A percentile compares a stretch with the other conserved stretches of the same genome.
Evolutionary conservation across 768 basidiomycete species (phyloP).

Genomic region (Russula brevipes): DNA sequence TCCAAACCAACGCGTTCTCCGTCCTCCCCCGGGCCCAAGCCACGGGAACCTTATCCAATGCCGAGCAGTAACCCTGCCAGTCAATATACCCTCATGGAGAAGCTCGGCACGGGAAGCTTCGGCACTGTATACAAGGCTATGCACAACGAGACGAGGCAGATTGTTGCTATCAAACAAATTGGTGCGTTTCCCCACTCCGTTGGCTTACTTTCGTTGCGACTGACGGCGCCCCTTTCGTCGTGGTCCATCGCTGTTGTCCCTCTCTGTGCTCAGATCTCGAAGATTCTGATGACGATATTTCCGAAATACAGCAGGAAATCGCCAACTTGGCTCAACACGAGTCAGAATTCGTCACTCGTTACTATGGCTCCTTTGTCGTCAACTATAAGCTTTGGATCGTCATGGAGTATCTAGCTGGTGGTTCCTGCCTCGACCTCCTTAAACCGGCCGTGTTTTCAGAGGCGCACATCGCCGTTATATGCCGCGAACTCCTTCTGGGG

Average conservation of each 20-base stretch:
- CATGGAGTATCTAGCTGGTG: slow-evolving; percentile 98
- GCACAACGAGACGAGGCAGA: slow-evolving; percentile 89
- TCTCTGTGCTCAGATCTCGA: slow-evolving; percentile 66
- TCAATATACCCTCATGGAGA: slow-evolving; percentile 90
- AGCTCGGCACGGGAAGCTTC: slow-evolving; percentile 96
- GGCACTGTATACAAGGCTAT: slow-evolving; percentile 97
- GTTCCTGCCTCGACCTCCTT: slow-evolving; percentile 95
- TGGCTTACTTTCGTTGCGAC: background rate
- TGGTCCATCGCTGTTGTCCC: background rate
- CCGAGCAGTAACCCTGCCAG: slow-evolving; percentile 78
- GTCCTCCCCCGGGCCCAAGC: slow-evolving; percentile 45
- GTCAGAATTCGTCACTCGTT: slow-evolving; percentile 93
- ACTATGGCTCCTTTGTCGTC: slow-evolving; percentile 95
- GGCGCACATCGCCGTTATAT: slow-evolving; percentile 90
- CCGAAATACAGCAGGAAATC: slow-evolving; percentile 98
- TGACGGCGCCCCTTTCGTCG: background rate
- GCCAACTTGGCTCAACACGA: slow-evolving; percentile 93
- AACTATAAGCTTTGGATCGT: slow-evolving; percentile 98
- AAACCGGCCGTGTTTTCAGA: slow-evolving; percentile 90
- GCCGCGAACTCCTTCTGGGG: slow-evolving; percentile 86
- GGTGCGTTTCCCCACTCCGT: slow-evolving; percentile 45
- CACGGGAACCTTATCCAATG: slow-evolving; percentile 57
- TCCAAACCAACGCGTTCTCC: slow-evolving; percentile 44
- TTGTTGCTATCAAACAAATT: slow-evolving; percentile 98
- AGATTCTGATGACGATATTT: slow-evolving; percentile 97